Evolutionary conservation across 2,329 filamentous ascomycete genomes (phyloP).

Genomic region (Neonectria ditissima): DNA sequence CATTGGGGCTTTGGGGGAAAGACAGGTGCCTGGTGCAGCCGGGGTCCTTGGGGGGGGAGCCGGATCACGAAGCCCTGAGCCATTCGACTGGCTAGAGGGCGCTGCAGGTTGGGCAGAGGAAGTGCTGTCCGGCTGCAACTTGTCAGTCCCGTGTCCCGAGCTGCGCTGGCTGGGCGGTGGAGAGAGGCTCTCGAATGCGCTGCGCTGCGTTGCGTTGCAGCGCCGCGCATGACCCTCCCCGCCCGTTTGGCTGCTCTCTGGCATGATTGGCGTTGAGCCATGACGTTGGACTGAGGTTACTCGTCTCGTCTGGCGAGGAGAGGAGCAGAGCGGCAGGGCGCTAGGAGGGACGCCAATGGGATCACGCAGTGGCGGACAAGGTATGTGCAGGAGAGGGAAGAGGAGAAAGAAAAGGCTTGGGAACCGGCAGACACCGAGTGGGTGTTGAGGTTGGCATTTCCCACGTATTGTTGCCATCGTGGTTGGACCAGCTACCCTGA

Average conservation of each 20-base stretch:
- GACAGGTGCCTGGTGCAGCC: neutral
- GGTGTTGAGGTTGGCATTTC: neutral
- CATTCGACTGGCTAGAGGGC: neutral
- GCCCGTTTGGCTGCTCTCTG: constrained; percentile 6
- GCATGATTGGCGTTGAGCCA: constrained; percentile 35
- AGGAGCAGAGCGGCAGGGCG: constrained; percentile 2
- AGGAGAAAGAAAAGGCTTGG: constrained; percentile 1
- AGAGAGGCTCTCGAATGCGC: neutral
- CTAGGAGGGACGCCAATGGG: constrained; percentile 14
- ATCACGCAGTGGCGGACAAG: neutral
- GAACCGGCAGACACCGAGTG: neutral
- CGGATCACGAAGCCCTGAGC: neutral
- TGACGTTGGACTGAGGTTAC: constrained; percentile 47
- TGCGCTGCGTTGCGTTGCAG: constrained; percentile 11
- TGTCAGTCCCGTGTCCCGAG: neutral
- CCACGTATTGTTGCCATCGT: neutral
- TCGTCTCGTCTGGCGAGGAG: too few relatives aligned
- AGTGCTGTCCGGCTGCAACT: neutral
- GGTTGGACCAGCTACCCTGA: neutral
- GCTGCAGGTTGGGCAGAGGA: neutral
- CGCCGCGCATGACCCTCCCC: constrained; percentile 25
- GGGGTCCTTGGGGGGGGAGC: neutral
- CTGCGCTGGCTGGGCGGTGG: neutral
- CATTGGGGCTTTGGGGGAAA: neutral
- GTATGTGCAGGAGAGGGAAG: neutral